Evolutionary conservation across 805 yeast species (phyloP), one percentile per base, ranked within the genome.

Genomic region (Blastobotrys terrestris): DNA sequence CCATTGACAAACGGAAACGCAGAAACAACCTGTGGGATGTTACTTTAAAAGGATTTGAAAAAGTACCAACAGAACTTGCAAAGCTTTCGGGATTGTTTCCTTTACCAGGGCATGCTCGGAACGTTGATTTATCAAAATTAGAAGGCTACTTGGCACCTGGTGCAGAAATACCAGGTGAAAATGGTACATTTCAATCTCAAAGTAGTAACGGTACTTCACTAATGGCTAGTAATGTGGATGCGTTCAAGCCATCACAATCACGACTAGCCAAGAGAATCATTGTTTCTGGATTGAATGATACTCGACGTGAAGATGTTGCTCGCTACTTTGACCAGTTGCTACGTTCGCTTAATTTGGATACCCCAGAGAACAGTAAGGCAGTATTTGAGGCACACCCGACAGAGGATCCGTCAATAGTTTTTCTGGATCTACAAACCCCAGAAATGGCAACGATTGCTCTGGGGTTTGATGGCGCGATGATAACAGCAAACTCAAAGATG

Each of bases 41-140:
- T 20, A 74, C 76, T 35, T 90, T 95, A 0, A 73, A 74, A 55
- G 92, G 88, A 0, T 85, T 85, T 63, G 94, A 87, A 61, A 77
- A 78, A 4, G 81, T 85, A 1, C 77, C 86, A 1, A 85, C 94
- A 0, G 87, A 83, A 55, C 73, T 84, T 55, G 95, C 94, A 3
- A 89, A 88, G 61, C 69, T 85, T 15, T 78, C 88, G 1, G 96
- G 96, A 0, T 66, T 87, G 1, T 89, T 88, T 61, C 88, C 91
- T 1, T 71, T 79, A 15, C 92, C 94, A 1, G 58, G 59, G 13
- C 51, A 46, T 4, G 57, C 81, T 31, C 39, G 60, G 51, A 49
- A 58, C 40, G 31, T 46, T 52, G 54, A 48, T 18, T 41, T 48
- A 18, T 15, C 44, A 16, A 46, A 46, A 39, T 20, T 40, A 16